These are phyloP conservation scores for Clonostachys solani DNA, from an alignment of 2,329 filamentous ascomycete genomes.

Conservation along the genomic window DNA sequence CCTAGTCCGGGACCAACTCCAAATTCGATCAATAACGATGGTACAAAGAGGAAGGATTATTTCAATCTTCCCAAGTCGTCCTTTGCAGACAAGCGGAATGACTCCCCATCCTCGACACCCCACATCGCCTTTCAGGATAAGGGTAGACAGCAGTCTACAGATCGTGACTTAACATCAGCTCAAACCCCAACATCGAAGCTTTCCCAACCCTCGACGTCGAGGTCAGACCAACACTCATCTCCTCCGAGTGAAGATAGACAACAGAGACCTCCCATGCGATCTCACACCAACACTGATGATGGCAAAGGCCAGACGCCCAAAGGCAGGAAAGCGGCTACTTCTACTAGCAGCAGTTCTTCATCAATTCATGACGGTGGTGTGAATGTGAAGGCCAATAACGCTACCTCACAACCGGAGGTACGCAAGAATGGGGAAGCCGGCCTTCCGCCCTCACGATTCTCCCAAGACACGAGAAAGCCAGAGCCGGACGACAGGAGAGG, in stretches of 20 bases:
- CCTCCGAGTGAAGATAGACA: constrained; percentile 1
- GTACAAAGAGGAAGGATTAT: constrained; percentile 51
- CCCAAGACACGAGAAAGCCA: constrained; percentile 52
- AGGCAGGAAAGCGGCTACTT: constrained; percentile 39
- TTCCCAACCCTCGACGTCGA: constrained; percentile 17
- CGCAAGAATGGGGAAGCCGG: constrained; percentile 29
- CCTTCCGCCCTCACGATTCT: constrained; percentile 39
- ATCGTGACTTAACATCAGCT: constrained; percentile 17
- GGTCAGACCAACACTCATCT: constrained; percentile 6
- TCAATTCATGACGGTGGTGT: background rate
- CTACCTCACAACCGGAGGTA: constrained; percentile 10
- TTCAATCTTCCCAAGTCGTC: constrained; percentile 43
- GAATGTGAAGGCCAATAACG: background rate
- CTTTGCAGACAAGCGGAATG: constrained; percentile 37
- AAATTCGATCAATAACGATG: constrained; percentile 42
- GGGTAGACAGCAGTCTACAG: constrained; percentile 54
- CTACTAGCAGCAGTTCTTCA: background rate
- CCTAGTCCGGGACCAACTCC: constrained; percentile 55
- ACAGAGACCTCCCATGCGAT: background rate
- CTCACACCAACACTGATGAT: constrained; percentile 41
- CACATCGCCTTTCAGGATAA: constrained; percentile 92
- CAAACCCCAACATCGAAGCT: constrained; percentile 5
- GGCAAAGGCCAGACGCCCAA: constrained; percentile 80
- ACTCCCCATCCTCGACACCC: constrained; percentile 61
- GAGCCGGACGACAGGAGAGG: constrained; percentile 47